Conservation (phyloP, 176 grass and related monocot species). For the Stipa capillata region DNA sequence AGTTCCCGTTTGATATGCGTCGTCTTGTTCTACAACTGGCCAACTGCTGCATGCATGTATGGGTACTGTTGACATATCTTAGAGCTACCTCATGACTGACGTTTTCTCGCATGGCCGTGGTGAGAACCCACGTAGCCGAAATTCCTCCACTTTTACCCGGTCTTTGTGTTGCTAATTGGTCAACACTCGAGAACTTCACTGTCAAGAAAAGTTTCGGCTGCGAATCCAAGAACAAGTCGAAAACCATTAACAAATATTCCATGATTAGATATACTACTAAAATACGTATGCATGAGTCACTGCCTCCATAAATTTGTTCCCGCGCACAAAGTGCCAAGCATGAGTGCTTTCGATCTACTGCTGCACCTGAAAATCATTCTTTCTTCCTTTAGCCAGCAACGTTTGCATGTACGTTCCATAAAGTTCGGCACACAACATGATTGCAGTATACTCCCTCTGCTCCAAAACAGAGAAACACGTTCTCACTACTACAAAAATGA, state of each 20-base stretch:
- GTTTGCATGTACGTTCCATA: background rate
- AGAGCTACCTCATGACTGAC: background rate
- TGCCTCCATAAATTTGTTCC: background rate
- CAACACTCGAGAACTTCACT: background rate
- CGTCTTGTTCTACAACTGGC: no score
- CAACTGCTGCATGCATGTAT: no score
- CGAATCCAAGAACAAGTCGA: conserved; percentile 3
- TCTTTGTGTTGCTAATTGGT: background rate
- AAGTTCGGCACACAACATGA: no score
- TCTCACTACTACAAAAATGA: no score
- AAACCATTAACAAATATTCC: conserved; percentile 3
- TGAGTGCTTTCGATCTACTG: background rate
- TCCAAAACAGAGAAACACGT: background rate
- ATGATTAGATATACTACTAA: no score
- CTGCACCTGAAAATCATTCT: conserved; percentile 7
- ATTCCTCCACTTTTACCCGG: background rate
- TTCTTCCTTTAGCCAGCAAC: background rate
- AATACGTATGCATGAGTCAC: background rate
- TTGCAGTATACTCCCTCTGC: background rate
- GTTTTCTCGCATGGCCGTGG: background rate
- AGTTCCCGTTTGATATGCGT: no score
- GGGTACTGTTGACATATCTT: background rate
- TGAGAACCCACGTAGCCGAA: background rate
- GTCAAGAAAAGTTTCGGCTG: background rate
- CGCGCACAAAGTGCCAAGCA: background rate